Conservation (phyloP, 768 basidiomycete species). For the Scleroderma bovista region DNA sequence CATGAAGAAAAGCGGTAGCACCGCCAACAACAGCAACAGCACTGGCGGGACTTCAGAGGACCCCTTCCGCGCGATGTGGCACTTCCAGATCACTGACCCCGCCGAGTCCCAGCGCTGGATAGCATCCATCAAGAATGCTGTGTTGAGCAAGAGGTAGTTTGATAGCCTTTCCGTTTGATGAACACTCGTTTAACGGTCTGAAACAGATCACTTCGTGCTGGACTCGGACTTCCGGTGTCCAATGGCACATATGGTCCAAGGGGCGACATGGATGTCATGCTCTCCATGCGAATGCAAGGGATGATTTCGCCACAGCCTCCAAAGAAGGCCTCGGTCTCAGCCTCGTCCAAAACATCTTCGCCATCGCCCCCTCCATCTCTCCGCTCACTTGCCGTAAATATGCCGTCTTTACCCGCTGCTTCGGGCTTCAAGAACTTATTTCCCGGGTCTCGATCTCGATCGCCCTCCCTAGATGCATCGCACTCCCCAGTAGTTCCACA, state of each 20-base stretch:
- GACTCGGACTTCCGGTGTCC: constrained; percentile 45
- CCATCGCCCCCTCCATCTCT: constrained; percentile 25
- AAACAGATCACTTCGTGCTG: constrained; percentile 61
- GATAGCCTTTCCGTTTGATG: not conserved
- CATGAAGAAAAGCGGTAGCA: constrained; percentile 29
- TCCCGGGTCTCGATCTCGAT: constrained; percentile 21
- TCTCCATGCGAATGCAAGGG: constrained; percentile 72
- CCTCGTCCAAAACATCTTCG: constrained; percentile 15
- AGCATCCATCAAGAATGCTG: constrained; percentile 61
- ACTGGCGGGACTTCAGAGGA: constrained; percentile 1
- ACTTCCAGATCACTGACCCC: constrained; percentile 58
- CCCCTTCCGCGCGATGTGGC: constrained; percentile 37
- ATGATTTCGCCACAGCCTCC: constrained; percentile 31
- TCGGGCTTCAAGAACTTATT: constrained; percentile 17
- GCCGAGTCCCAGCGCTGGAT: constrained; percentile 74
- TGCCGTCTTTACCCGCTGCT: constrained; percentile 13
- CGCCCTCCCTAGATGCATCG: constrained; percentile 38
- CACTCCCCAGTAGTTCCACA: constrained; percentile 31
- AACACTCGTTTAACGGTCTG: constrained; percentile 2
- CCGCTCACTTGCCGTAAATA: constrained; percentile 20
- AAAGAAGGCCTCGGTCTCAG: constrained; percentile 6
- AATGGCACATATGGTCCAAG: constrained; percentile 53
- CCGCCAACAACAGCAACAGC: constrained; percentile 22
- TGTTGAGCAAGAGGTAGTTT: constrained; percentile 64
- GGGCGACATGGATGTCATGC: constrained; percentile 80